These are phyloP conservation scores for Zygosaccharomyces pseudobailii DNA, from an alignment of 1,139 yeast genomes.

Conservation along the genomic window DNA sequence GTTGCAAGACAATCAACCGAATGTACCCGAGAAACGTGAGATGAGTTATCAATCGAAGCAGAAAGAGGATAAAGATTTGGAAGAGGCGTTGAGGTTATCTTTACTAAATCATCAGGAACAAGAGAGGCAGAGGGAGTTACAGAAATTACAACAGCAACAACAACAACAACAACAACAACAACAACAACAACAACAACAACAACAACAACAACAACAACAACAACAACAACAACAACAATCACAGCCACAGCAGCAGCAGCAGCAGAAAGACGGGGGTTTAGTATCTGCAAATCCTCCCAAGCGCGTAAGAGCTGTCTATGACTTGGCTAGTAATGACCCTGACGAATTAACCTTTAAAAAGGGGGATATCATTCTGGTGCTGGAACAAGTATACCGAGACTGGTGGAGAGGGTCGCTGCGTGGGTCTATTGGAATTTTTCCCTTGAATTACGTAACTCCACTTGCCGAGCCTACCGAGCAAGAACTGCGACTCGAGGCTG, in stretches of 20 bases:
- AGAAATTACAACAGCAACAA: background rate
- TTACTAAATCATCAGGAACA: slow-evolving; percentile 46
- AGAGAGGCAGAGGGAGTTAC: slow-evolving; percentile 25
- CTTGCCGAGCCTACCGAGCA: slow-evolving; percentile 61
- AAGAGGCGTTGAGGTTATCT: slow-evolving; percentile 72
- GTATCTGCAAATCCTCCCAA: slow-evolving; percentile 28
- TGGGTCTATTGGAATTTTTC: slow-evolving; percentile 87
- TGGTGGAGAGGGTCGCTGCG: slow-evolving; percentile 93
- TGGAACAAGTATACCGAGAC: slow-evolving; percentile 84
- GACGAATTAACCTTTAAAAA: slow-evolving; percentile 69
- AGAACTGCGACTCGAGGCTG: slow-evolving; percentile 42
- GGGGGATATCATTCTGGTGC: slow-evolving; percentile 76
- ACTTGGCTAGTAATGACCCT: slow-evolving; percentile 63
- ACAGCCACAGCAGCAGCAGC: slow-evolving; percentile 8
- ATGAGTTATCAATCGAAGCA: slow-evolving; percentile 46
- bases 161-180: background rate
- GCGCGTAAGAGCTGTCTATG: slow-evolving; percentile 81
- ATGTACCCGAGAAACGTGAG: slow-evolving; percentile 57
- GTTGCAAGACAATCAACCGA: slow-evolving; percentile 40
- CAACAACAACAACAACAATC: background rate
- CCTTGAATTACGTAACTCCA: slow-evolving; percentile 85
- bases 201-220: background rate
- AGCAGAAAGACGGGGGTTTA: background rate
- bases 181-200: slow-evolving; percentile 7
- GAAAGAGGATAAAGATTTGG: slow-evolving; percentile 76